Percentiles rank a stretch among this genome's conserved stretches.
These are phyloP conservation scores for Talaromyces wortmannii DNA, from an alignment of 495 filamentous ascomycete genomes.

Conservation along the genomic window DNA sequence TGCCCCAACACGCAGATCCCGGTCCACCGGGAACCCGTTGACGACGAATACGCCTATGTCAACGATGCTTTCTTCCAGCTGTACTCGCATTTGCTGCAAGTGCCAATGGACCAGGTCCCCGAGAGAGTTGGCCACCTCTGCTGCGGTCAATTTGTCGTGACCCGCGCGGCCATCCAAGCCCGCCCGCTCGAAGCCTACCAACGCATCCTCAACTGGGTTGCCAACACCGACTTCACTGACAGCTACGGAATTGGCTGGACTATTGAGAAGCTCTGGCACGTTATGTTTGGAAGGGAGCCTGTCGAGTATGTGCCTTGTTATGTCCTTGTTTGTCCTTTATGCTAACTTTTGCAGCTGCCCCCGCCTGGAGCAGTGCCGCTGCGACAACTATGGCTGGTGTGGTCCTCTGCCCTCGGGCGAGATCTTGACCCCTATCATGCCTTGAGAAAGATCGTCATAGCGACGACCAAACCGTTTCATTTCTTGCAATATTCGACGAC, in stretches of 20 bases:
- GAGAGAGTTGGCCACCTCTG: constrained; percentile 35
- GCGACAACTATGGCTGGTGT: constrained; percentile 36
- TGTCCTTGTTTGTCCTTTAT: background rate
- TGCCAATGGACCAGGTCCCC: constrained; percentile 21
- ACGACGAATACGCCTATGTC: constrained; percentile 28
- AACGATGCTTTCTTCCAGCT: constrained; percentile 25
- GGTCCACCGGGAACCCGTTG: constrained; percentile 18
- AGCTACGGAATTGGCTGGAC: constrained; percentile 36
- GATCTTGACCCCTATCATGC: constrained; percentile 5
- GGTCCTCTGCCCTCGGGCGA: constrained; percentile 21
- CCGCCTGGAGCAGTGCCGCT: constrained; percentile 34
- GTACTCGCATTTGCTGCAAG: constrained; percentile 26
- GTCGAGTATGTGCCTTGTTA: constrained; percentile 24
- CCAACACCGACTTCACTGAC: constrained; percentile 23
- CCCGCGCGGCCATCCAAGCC: constrained; percentile 30
- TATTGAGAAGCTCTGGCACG: constrained; percentile 35
- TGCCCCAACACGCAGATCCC: constrained; percentile 27
- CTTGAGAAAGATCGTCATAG: background rate
- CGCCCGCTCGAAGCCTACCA: constrained; percentile 34
- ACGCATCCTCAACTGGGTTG: constrained; percentile 35
- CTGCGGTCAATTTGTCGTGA: constrained; percentile 44
- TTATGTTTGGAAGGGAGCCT: constrained; percentile 31
- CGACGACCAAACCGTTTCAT: too few relatives aligned
- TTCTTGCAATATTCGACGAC: too few relatives aligned
- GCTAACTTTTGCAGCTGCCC: constrained; percentile 20